These are phyloP conservation scores for Ceratocystis lukuohia DNA, from an alignment of 2,329 filamentous ascomycete species.

Conservation along the genomic window DNA sequence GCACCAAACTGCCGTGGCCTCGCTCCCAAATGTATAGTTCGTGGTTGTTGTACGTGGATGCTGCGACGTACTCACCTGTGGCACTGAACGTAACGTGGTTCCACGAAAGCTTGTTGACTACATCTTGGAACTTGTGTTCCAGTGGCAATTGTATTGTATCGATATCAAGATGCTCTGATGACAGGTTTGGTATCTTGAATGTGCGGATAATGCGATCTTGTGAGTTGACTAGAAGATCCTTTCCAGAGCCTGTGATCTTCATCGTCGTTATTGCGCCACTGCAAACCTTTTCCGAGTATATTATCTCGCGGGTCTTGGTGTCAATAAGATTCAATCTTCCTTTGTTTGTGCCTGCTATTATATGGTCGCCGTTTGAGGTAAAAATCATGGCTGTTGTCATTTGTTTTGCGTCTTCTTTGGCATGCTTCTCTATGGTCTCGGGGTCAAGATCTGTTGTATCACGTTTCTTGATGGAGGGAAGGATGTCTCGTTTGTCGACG, in stretches of 20 bases:
- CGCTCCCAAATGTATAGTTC: conserved; percentile 98
- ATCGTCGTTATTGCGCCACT: conserved; percentile 78
- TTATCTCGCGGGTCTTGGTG: conserved; percentile 62
- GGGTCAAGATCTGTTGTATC: conserved; percentile 56
- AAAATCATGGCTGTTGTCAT: conserved; percentile 89
- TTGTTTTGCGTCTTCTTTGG: conserved; percentile 84
- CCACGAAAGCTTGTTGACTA: conserved; percentile 90
- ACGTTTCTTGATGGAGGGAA: conserved; percentile 73
- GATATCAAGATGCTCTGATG: conserved; percentile 55
- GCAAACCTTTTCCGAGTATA: conserved; percentile 81
- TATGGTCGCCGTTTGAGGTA: conserved; percentile 71
- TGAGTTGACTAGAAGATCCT: conserved; percentile 80
- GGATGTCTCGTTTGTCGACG: conserved; percentile 57
- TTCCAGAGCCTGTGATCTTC: conserved; percentile 66
- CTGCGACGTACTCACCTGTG: conserved; percentile 88
- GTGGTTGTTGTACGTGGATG: conserved; percentile 95
- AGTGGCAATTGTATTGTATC: conserved; percentile 80
- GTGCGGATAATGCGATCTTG: conserved; percentile 92
- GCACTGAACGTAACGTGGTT: conserved; percentile 94
- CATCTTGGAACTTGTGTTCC: conserved; percentile 96
- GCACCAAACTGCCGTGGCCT: conserved; percentile 80
- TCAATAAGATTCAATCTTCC: conserved; percentile 95
- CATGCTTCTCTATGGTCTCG: conserved; percentile 64
- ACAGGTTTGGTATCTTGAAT: conserved; percentile 70
- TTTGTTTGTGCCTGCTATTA: conserved; percentile 86